phyloP scores from a whole-genome alignment of 371 early-diverging fungal genomes.

The Mucor saturninus region DNA sequence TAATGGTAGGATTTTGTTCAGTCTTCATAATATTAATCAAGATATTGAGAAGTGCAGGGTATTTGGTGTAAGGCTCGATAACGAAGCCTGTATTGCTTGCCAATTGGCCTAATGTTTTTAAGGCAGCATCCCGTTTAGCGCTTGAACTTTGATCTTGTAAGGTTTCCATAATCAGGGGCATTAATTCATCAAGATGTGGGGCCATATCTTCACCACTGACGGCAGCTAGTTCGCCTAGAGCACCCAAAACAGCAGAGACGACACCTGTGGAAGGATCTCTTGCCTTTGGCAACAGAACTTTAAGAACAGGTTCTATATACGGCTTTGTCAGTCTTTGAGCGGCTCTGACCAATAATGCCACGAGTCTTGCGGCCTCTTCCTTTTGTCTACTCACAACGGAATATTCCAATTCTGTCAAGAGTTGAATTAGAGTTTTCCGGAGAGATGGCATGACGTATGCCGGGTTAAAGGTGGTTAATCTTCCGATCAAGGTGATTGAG shows the following conservation, averaged over 20 bases:
- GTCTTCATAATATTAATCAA: slow-evolving; percentile 85
- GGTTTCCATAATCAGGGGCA: slow-evolving; percentile 89
- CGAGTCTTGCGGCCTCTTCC: slow-evolving; percentile 86
- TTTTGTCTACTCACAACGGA: slow-evolving; percentile 84
- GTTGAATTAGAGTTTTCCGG: slow-evolving; percentile 85
- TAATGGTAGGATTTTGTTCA: slow-evolving; percentile 73
- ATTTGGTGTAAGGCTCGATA: slow-evolving; percentile 89
- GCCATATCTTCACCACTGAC: slow-evolving; percentile 87
- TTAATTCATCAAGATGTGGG: slow-evolving; percentile 80
- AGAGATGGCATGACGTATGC: slow-evolving; percentile 93
- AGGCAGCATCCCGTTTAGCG: slow-evolving; percentile 87
- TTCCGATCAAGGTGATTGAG: slow-evolving; percentile 86
- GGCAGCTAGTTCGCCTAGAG: slow-evolving; percentile 87
- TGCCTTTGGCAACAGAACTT: slow-evolving; percentile 84
- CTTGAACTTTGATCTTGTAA: slow-evolving; percentile 89
- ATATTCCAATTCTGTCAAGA: slow-evolving; percentile 92
- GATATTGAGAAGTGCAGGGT: slow-evolving; percentile 83
- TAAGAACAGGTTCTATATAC: slow-evolving; percentile 89
- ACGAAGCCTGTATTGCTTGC: slow-evolving; percentile 89
- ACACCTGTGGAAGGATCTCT: slow-evolving; percentile 83
- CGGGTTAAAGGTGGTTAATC: slow-evolving; percentile 87
- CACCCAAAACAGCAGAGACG: slow-evolving; percentile 82
- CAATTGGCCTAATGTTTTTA: slow-evolving; percentile 85
- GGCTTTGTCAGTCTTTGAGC: slow-evolving; percentile 87
- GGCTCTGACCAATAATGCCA: slow-evolving; percentile 79